These are phyloP conservation scores for Ministeria vibrans DNA, from an alignment of 78 protist species.

Conservation along the genomic window DNA sequence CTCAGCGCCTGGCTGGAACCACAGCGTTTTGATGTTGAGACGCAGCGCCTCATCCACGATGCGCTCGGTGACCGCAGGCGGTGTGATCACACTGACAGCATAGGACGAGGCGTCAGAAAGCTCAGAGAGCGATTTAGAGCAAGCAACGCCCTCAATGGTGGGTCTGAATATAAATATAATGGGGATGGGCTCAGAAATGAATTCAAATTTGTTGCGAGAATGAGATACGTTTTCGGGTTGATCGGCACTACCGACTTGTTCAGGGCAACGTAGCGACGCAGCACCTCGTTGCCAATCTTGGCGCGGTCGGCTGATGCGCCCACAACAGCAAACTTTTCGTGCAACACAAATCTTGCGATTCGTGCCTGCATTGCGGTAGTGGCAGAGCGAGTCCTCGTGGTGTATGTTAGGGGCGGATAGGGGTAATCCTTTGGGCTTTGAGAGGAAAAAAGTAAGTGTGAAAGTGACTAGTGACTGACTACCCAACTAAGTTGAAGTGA, in stretches of 20 bases:
- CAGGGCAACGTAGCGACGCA: neutral
- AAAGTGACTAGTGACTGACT: too few relatives aligned
- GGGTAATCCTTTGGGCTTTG: too few relatives aligned
- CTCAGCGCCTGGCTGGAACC: constrained; percentile 9
- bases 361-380: too few relatives aligned
- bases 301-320: constrained; percentile 4
- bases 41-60: neutral
- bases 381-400: too few relatives aligned
- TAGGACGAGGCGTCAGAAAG: neutral
- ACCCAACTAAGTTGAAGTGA: too few relatives aligned
- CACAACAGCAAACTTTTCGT: neutral
- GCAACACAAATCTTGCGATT: too few relatives aligned
- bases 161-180: too few relatives aligned
- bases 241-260: neutral
- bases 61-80: constrained; percentile 7
- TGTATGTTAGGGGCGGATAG: too few relatives aligned
- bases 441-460: too few relatives aligned
- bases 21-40: neutral
- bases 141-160: neutral
- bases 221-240: neutral
- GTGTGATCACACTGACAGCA: neutral
- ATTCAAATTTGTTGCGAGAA: too few relatives aligned
- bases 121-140: neutral
- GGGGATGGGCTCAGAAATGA: too few relatives aligned
- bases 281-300: constrained; percentile 4